Evolutionary conservation across 352 stramenopile species (phyloP).

Genomic region (Phytophthora sp.): DNA sequence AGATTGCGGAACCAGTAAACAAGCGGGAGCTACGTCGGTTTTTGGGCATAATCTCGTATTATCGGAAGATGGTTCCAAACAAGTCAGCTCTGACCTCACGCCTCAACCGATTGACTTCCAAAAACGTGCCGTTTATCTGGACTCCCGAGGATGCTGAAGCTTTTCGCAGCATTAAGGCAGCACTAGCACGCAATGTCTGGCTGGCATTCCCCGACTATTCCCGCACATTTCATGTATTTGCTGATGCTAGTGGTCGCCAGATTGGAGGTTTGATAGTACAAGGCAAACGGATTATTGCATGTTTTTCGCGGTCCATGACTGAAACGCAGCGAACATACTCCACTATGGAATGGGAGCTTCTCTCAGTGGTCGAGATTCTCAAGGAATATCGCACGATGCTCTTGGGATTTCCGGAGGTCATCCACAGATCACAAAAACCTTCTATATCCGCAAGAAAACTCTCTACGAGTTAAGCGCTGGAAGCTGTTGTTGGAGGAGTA

Average conservation of each 20-base stretch:
- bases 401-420: neutral
- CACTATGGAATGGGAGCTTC: constrained; percentile 1
- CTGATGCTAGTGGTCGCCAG: neutral
- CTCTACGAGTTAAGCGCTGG: neutral
- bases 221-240: too few relatives aligned
- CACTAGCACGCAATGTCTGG: too few relatives aligned
- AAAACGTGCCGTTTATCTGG: neutral
- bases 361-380: neutral
- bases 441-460: neutral
- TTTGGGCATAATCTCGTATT: constrained; percentile 6
- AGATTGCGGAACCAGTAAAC: constrained; percentile 3
- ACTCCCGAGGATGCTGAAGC: neutral
- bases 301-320: neutral
- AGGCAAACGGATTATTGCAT: neutral
- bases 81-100: neutral
- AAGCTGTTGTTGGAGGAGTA: constrained; percentile 5
- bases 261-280: neutral
- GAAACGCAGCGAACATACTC: neutral
- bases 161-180: constrained; percentile 3
- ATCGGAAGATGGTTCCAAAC: constrained; percentile 10
- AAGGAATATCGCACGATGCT: constrained; percentile 5
- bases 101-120: neutral
- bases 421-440: constrained; percentile 1
- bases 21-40: neutral
- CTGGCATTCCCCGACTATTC: too few relatives aligned